Conservation (phyloP, 441 rosid genomes). For the Corymbia citriodora region DNA sequence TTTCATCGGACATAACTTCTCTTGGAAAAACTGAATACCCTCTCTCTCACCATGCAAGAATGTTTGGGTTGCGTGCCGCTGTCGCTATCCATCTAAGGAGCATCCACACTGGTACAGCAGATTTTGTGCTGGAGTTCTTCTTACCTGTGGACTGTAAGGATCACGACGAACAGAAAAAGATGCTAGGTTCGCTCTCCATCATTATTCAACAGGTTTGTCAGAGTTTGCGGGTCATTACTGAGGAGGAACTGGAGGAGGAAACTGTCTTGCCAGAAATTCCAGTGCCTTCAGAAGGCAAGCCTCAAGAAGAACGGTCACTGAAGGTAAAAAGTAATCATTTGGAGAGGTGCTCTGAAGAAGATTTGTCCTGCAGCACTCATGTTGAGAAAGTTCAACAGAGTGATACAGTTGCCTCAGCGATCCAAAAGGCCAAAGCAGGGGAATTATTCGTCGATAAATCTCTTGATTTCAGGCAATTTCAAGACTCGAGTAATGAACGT, state of each 20-base stretch:
- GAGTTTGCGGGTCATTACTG: constrained; percentile 66
- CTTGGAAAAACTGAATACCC: constrained; percentile 67
- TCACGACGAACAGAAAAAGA: constrained; percentile 51
- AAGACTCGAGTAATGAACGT: constrained; percentile 31
- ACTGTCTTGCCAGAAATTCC: constrained; percentile 23
- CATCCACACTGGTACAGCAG: constrained; percentile 52
- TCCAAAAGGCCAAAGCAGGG: constrained; percentile 18
- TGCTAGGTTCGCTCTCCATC: constrained; percentile 62
- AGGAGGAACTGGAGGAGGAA: constrained; percentile 65
- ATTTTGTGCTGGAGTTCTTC: constrained; percentile 90
- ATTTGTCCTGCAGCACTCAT: constrained; percentile 24
- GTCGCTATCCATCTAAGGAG: constrained; percentile 85
- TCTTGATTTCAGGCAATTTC: constrained; percentile 11
- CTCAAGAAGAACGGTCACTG: constrained; percentile 25
- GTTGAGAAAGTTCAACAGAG: constrained; percentile 19
- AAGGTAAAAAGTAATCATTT: constrained; percentile 17
- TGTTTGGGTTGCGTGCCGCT: constrained; percentile 68
- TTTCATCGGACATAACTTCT: constrained; percentile 58
- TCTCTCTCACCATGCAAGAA: constrained; percentile 81
- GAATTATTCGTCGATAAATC: constrained; percentile 15
- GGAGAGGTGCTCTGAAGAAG: constrained; percentile 27
- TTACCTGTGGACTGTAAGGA: constrained; percentile 63
- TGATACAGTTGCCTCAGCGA: constrained; percentile 13
- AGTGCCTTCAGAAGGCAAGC: constrained; percentile 14
- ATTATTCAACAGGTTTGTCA: constrained; percentile 59